Evolutionary conservation across 176 grass and related monocot species (phyloP).

Genomic region (Ampelocalamus luodianensis): DNA sequence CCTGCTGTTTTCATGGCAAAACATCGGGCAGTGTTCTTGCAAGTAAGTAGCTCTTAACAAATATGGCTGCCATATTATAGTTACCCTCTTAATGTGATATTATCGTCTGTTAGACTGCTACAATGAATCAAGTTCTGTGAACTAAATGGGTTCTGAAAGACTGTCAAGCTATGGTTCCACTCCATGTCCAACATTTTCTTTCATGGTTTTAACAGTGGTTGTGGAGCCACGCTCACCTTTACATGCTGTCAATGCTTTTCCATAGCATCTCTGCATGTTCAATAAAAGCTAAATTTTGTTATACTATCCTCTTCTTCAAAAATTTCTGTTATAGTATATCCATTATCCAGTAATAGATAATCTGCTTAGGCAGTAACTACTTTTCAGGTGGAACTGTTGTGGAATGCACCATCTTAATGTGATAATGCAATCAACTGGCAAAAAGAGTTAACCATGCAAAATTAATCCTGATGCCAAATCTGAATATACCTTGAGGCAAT

Average conservation of each 20-base stretch:
- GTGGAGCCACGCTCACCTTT: not conserved
- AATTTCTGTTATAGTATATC: not conserved
- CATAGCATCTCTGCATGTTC: not conserved
- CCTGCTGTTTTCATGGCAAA: conserved; percentile 90
- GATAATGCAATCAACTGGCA: not conserved
- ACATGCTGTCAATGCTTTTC: not conserved
- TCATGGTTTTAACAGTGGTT: not conserved
- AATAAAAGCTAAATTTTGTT: not conserved
- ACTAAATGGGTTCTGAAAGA: not conserved
- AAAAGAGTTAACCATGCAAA: not conserved
- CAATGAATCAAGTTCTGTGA: not conserved
- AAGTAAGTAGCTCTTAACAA: conserved; percentile 63
- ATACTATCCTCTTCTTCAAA: not conserved
- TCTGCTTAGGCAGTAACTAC: not conserved
- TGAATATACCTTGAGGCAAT: not conserved
- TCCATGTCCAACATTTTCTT: not conserved
- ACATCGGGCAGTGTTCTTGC: conserved; percentile 86
- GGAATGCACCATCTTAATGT: conserved; percentile 16
- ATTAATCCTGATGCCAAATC: conserved; percentile 25
- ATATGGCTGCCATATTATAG: not conserved
- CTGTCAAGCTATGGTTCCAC: not conserved
- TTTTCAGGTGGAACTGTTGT: conserved; percentile 6
- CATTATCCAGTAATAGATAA: conserved; percentile 19
- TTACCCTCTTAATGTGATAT: conserved; percentile 1
- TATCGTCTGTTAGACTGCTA: conserved; percentile 22